Evolutionary conservation across 257 asterid genomes (phyloP).

Genomic region (Nicotiana attenuata): DNA sequence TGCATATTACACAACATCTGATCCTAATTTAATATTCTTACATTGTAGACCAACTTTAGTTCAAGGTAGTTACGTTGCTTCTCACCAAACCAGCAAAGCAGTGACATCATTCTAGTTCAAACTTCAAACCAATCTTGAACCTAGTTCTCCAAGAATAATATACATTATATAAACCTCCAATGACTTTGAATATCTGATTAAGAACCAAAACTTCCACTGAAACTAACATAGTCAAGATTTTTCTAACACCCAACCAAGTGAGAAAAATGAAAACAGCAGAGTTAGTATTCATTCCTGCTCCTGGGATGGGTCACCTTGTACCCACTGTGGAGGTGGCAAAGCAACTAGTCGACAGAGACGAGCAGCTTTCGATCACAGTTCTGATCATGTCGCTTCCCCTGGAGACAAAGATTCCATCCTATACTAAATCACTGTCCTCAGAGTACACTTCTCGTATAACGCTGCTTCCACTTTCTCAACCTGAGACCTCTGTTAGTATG

Average conservation of each 20-base stretch:
- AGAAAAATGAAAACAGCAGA: background rate
- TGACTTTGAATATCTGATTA: background rate
- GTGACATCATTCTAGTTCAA: too few relatives aligned
- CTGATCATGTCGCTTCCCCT: slow-evolving; percentile 24
- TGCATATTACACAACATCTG: too few relatives aligned
- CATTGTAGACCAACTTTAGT: background rate
- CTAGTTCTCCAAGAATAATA: too few relatives aligned
- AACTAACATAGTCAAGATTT: background rate
- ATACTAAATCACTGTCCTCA: slow-evolving; percentile 11
- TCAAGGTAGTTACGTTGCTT: background rate
- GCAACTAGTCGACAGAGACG: slow-evolving; percentile 25
- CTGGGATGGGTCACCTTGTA: slow-evolving; percentile 8
- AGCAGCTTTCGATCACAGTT: slow-evolving; percentile 32
- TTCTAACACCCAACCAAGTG: too few relatives aligned
- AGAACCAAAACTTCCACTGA: background rate
- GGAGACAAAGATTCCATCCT: slow-evolving; percentile 19
- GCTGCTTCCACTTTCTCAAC: slow-evolving; percentile 15
- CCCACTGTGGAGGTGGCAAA: slow-evolving; percentile 23
- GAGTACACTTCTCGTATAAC: background rate
- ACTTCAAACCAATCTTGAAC: too few relatives aligned
- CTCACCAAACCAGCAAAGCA: too few relatives aligned
- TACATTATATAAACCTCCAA: background rate
- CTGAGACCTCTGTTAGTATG: background rate
- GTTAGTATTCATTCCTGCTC: slow-evolving; percentile 5
- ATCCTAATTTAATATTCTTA: too few relatives aligned